Percentiles rank a stretch among this genome's conserved stretches.
Evolutionary conservation across 805 yeast species (phyloP).

Genomic region (Nakazawaea wickerhamii): DNA sequence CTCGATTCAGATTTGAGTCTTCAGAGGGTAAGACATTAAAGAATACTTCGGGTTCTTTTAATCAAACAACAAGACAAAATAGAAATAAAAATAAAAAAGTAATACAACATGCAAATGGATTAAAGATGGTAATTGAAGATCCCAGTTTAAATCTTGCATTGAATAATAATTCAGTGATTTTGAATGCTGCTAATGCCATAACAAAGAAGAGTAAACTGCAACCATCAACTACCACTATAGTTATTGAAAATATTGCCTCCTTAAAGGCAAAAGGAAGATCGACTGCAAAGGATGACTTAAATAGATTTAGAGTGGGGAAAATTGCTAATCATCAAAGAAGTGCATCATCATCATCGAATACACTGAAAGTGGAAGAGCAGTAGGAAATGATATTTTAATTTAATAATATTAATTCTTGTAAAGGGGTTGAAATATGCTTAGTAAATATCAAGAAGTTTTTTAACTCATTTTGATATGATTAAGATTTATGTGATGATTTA

Average conservation of each 20-base stretch:
- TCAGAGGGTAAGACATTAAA: too few species aligned
- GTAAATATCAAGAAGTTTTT: too few species aligned
- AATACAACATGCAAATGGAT: conserved; percentile 8
- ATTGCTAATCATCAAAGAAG: background rate
- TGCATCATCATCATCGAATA: background rate
- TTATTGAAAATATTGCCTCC: conserved; percentile 8
- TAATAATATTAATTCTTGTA: too few species aligned
- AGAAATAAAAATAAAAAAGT: conserved; percentile 1
- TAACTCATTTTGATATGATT: too few species aligned
- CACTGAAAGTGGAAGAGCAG: too few species aligned
- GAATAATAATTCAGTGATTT: background rate
- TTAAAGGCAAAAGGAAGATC: conserved; percentile 9
- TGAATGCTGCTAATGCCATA: background rate
- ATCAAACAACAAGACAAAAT: background rate
- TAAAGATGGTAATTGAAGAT: conserved; percentile 12
- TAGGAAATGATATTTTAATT: too few species aligned
- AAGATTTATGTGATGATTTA: too few species aligned
- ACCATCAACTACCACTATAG: conserved; percentile 5
- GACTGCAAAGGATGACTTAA: conserved; percentile 5
- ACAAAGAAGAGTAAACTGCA: background rate
- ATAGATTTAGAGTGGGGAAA: conserved; percentile 1
- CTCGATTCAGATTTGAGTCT: conserved; percentile 16
- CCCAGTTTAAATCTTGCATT: background rate
- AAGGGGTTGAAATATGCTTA: too few species aligned
- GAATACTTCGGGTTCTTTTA: too few species aligned